phyloP scores from a whole-genome alignment of 73 alveolate species.

The Paramecium biaurelia region DNA sequence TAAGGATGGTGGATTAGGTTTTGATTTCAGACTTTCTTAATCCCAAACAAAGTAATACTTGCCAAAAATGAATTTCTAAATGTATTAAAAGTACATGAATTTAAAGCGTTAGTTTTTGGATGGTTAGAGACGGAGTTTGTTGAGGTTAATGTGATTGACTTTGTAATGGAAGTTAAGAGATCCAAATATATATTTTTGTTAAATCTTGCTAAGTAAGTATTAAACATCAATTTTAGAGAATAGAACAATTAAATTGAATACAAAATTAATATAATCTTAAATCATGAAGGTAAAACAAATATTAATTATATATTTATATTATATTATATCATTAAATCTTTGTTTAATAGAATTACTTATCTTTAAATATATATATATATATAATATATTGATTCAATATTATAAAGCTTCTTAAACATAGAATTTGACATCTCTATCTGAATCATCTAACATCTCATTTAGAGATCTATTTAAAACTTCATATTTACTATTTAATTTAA shows the following conservation, averaged over 20 bases:
- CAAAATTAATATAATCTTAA: background rate
- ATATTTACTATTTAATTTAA: slow-evolving; percentile 42
- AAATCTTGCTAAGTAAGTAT: background rate
- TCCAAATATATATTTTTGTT: background rate
- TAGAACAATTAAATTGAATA: background rate
- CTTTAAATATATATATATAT: background rate
- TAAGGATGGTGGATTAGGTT: slow-evolving; percentile 98
- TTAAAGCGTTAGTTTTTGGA: background rate
- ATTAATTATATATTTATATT: too few relatives aligned
- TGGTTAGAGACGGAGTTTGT: background rate
- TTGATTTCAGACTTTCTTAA: slow-evolving; percentile 83
- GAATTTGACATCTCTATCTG: slow-evolving; percentile 87
- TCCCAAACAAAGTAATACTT: background rate
- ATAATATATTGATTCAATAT: slow-evolving; percentile 14
- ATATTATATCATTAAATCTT: background rate
- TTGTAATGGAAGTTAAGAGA: background rate
- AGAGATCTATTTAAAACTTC: background rate
- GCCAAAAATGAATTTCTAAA: background rate
- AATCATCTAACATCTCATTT: slow-evolving; percentile 68
- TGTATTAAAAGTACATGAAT: background rate
- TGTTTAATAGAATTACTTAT: background rate
- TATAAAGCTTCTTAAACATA: slow-evolving; percentile 81
- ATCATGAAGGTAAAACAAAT: background rate
- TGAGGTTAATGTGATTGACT: background rate
- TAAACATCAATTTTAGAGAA: background rate